Conservation (phyloP, 1,139 yeast species). For the Kurtzmaniella quercitrusa region DNA sequence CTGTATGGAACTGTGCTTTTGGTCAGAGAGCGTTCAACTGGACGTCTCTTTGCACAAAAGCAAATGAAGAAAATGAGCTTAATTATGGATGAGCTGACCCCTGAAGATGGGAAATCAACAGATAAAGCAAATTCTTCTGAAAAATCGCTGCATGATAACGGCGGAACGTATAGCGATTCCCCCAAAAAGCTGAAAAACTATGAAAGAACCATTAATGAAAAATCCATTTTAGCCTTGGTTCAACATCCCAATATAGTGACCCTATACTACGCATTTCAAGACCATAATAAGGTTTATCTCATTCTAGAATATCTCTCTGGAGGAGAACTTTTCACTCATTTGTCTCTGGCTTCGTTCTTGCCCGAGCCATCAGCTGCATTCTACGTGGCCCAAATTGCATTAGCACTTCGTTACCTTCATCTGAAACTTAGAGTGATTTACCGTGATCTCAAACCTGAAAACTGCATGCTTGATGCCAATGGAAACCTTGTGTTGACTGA, state of each 20-base stretch:
- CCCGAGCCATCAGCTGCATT: slow-evolving; percentile 77
- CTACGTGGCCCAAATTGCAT: slow-evolving; percentile 81
- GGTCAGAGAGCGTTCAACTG: slow-evolving; percentile 64
- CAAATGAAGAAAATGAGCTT: slow-evolving; percentile 73
- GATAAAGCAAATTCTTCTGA: background rate
- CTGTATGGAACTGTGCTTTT: slow-evolving; percentile 87
- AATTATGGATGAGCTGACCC: slow-evolving; percentile 27
- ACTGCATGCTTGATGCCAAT: slow-evolving; percentile 72
- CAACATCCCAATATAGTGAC: slow-evolving; percentile 87
- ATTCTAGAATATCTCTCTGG: slow-evolving; percentile 88
- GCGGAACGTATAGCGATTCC: background rate
- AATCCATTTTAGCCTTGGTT: slow-evolving; percentile 39
- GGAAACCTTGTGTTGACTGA: slow-evolving; percentile 89
- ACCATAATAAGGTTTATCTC: slow-evolving; percentile 70
- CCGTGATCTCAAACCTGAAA: slow-evolving; percentile 91
- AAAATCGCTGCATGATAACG: background rate
- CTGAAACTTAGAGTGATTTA: slow-evolving; percentile 73
- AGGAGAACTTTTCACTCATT: slow-evolving; percentile 86
- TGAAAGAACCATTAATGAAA: slow-evolving; percentile 39
- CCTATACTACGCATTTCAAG: slow-evolving; percentile 87
- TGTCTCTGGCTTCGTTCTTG: slow-evolving; percentile 46
- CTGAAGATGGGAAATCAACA: slow-evolving; percentile 15
- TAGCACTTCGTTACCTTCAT: slow-evolving; percentile 81
- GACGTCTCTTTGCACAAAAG: slow-evolving; percentile 80
- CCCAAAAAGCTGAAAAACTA: slow-evolving; percentile 21